Base-by-base conservation (phyloP, 2,329 filamentous ascomycete genomes). In the Emmonsia crescens region DNA sequence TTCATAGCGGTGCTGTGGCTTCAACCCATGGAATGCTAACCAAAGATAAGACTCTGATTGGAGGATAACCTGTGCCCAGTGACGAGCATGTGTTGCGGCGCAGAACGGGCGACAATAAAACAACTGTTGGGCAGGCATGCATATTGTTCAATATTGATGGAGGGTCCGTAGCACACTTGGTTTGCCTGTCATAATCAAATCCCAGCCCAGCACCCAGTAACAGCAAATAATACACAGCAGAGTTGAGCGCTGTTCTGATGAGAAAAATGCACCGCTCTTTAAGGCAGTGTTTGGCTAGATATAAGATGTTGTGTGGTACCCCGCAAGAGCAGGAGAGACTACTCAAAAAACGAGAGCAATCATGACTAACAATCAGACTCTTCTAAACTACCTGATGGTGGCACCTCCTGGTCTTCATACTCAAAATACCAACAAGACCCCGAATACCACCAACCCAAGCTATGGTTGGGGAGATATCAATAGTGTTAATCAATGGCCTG, bases 401-500 rank as follows among this genome's bases (percentile, higher is more conserved):
- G 31, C 54, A 36, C 31, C 27, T 36, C 54, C 31, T 10, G 38
- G 24, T 40, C 54, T 56, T 56, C 52, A 12, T 19, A 56, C 52
- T 16, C 52, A 38, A 38, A 56, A 56, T 38, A 56, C 31, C 54
- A 57, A 57, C 54, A 57, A 36, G 54, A 38, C 54, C 3, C 31
- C 14, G 31, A 40, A 57, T 57, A 40, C 14, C 54, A 57, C 31
- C 38, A 56, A 38, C 52, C 24, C 52, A 36, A 56, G 36, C 52
- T 56, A 55, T 55, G 4, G 33, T 36, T 36, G 51, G 51, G 24
- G 6, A 29, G 19, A 55, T 24, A 29, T 55, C 51, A 55, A 55
- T 19, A 40, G 54, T 27, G 54, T 57, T 57, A 29, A 16, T 57
- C 54, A 57, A 57, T 57, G 54, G 54, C 16, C 54, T 42, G 54